Base-by-base conservation (phyloP, 441 rosid genomes). In the Lepidium campestre region DNA sequence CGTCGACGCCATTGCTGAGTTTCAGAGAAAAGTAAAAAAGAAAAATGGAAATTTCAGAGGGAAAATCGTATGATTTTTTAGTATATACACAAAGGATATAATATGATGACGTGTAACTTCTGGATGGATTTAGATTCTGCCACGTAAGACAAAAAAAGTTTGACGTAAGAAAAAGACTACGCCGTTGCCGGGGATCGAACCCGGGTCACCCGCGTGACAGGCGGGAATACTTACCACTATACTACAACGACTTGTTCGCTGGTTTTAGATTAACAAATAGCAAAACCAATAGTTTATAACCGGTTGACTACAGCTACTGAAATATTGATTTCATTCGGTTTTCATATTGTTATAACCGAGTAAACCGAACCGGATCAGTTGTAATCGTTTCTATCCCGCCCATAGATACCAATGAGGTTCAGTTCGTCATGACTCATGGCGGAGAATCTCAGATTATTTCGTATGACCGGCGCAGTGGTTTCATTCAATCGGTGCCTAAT, bases 141-240 rank as follows among this genome's bases (percentile, higher is more conserved):
- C 65, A 68, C 65, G 34, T 46, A 12, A 22, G 55, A 44, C 39
- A 53, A 67, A 66, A 67, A 66, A 55, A 7, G 31, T 13, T 15
- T 20, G 45, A 39, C 46, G 46, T 15, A 0, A 6, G 32, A 17
- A 57, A 27, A 54, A 2, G 0, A 0, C 1, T 0, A 23, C 87
- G 88, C 88, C 90, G 88, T 48, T 62, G 67, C 67, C 67, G 67
- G 67, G 35, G 57, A 62, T 62, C 70, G 53, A 67, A 73, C 73
- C 77, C 77, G 70, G 65, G 73, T 72, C 76, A 50, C 76, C 76
- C 67, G 71, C 61, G 67, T 72, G 76, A 72, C 90, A 89, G 96
- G 91, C 97, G 86, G 87, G 85, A 78, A 86, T 86, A 85, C 97
- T 90, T 0, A 85, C 96, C 95, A 90, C 95, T 87, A 87, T 90